A percentile compares a stretch with the other conserved stretches of the same genome.
Evolutionary conservation across 2,329 filamentous ascomycete genomes (phyloP).

Genomic region (Fusarium siculi): DNA sequence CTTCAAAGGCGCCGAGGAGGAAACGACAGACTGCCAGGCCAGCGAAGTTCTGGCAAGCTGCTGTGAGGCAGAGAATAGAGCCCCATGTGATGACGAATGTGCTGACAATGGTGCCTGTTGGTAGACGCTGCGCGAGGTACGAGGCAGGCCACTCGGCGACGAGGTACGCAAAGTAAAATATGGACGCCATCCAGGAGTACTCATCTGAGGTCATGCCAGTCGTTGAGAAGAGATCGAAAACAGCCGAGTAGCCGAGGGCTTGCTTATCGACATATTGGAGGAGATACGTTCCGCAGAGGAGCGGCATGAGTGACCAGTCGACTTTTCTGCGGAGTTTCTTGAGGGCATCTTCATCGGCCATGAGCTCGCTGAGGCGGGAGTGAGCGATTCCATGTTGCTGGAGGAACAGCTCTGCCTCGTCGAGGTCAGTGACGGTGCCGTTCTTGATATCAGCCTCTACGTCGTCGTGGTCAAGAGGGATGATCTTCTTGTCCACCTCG

Average conservation of each 20-base stretch:
- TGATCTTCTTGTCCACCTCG: constrained; percentile 36
- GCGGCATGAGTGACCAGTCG: constrained; percentile 61
- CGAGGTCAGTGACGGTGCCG: constrained; percentile 39
- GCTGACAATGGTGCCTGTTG: constrained; percentile 50
- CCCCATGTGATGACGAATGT: constrained; percentile 51
- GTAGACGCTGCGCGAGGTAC: constrained; percentile 49
- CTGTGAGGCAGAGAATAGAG: constrained; percentile 57
- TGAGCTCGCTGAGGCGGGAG: constrained; percentile 37
- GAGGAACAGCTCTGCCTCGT: constrained; percentile 44
- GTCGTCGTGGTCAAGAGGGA: constrained; percentile 33
- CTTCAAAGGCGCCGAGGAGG: constrained; percentile 60
- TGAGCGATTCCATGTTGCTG: constrained; percentile 42
- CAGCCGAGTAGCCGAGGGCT: constrained; percentile 63
- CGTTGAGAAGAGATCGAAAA: constrained; percentile 64
- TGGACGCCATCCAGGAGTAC: constrained; percentile 65
- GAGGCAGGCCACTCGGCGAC: constrained; percentile 55
- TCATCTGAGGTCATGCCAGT: constrained; percentile 58
- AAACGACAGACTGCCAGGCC: constrained; percentile 59
- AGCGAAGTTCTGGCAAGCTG: constrained; percentile 54
- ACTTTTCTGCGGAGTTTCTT: constrained; percentile 54
- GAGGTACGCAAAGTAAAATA: constrained; percentile 65
- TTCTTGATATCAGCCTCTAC: constrained; percentile 41
- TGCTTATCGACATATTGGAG: constrained; percentile 68
- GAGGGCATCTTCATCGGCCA: constrained; percentile 38
- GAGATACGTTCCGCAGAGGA: constrained; percentile 61